Conservation (phyloP, 805 yeast species). For the Starmerella sp. region DNA sequence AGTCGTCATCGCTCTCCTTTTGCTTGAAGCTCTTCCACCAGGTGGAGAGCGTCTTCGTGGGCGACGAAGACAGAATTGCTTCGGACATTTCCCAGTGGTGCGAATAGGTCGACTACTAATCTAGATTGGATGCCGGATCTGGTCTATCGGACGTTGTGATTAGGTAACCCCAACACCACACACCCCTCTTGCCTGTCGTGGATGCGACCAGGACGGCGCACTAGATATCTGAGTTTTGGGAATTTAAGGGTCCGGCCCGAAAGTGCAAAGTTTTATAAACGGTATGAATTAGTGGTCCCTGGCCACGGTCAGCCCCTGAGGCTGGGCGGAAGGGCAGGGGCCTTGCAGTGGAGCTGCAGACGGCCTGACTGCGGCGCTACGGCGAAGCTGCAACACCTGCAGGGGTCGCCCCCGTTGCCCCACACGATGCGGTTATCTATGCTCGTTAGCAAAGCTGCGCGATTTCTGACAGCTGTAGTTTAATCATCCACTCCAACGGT, state of each 20-base stretch:
- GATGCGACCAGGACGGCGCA: not conserved
- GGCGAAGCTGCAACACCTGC: not conserved
- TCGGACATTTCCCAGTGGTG: constrained; percentile 8
- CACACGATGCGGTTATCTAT: not conserved
- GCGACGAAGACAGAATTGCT: constrained; percentile 19
- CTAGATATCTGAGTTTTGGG: too few species aligned
- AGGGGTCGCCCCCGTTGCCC: not conserved
- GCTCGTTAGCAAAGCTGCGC: not conserved
- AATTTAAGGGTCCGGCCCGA: too few species aligned
- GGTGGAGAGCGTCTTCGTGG: constrained; percentile 27
- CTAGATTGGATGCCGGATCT: constrained; percentile 1
- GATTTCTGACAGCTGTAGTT: not conserved
- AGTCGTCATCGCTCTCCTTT: not conserved
- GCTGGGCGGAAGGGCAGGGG: not conserved
- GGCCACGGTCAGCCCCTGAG: not conserved
- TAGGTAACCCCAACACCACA: not conserved
- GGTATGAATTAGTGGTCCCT: not conserved
- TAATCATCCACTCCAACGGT: not conserved
- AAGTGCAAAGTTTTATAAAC: too few species aligned
- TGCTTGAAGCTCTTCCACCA: constrained; percentile 36
- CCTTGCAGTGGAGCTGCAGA: not conserved
- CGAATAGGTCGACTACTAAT: not conserved
- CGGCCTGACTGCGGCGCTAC: not conserved
- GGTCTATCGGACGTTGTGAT: not conserved
- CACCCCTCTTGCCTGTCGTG: not conserved